phyloP scores from a whole-genome alignment of 805 yeast genomes.

The Kazachstania bromeliacearum region DNA sequence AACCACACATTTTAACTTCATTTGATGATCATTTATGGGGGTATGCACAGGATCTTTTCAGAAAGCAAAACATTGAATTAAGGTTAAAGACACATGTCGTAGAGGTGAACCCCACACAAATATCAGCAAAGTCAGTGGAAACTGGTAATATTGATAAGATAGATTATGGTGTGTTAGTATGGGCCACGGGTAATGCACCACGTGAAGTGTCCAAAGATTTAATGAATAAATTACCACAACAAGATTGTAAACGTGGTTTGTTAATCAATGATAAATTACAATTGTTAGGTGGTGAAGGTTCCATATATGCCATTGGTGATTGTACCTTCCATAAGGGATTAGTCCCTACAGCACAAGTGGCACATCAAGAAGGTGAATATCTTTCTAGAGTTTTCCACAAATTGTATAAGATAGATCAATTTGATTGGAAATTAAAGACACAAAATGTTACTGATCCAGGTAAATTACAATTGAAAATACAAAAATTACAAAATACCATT shows the following conservation, averaged over 20 bases:
- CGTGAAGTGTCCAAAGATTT: constrained; percentile 64
- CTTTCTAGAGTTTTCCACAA: constrained; percentile 64
- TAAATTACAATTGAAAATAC: constrained; percentile 39
- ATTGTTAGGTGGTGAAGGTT: constrained; percentile 69
- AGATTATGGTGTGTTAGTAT: constrained; percentile 87
- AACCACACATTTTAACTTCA: constrained; percentile 77
- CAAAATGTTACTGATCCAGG: constrained; percentile 36
- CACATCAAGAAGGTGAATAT: constrained; percentile 85
- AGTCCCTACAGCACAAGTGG: constrained; percentile 97
- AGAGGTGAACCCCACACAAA: constrained; percentile 62
- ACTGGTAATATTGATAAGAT: constrained; percentile 57
- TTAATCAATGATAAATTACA: constrained; percentile 73
- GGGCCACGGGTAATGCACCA: constrained; percentile 97
- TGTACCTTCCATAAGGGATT: constrained; percentile 80
- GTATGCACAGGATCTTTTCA: constrained; percentile 74
- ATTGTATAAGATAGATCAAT: constrained; percentile 50
- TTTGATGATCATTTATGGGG: constrained; percentile 59
- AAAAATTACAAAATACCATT: constrained; percentile 33
- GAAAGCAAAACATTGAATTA: constrained; percentile 58
- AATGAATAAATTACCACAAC: constrained; percentile 60
- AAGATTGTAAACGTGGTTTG: constrained; percentile 83
- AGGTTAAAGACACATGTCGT: constrained; percentile 82
- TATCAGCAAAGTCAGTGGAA: constrained; percentile 59
- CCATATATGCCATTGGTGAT: constrained; percentile 85
- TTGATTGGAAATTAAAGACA: constrained; percentile 31